Conservation (phyloP, 441 rosid species). For the Erodium trifolium region DNA sequence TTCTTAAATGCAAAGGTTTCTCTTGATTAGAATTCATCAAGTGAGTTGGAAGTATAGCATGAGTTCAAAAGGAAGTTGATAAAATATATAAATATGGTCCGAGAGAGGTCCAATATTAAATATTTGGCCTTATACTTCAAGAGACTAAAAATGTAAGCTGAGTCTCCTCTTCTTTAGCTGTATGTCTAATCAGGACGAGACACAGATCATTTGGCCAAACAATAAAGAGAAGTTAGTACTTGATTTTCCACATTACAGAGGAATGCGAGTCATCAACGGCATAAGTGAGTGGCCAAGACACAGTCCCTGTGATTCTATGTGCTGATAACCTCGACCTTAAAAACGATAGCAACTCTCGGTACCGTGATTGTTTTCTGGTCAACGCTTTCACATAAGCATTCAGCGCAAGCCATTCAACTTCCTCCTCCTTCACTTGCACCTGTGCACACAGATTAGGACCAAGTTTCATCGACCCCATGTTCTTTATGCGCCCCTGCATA, state of each 20-base stretch:
- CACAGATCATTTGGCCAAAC: no score
- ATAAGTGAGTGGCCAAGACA: conserved; percentile 35
- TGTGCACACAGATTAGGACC: conserved; percentile 28
- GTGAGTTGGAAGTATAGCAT: no score
- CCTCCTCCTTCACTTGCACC: conserved; percentile 39
- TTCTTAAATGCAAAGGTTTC: no score
- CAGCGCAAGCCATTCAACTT: conserved; percentile 81
- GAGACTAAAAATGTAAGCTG: no score
- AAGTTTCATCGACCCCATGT: conserved; percentile 27
- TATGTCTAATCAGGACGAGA: no score
- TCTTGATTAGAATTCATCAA: no score
- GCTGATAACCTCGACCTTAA: conserved; percentile 33
- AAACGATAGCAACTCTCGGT: conserved; percentile 35
- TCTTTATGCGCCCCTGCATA: conserved; percentile 43
- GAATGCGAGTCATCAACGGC: conserved; percentile 59
- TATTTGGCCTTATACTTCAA: no score
- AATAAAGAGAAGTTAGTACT: conserved; percentile 30
- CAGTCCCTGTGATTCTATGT: conserved; percentile 24
- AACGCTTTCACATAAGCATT: conserved; percentile 54
- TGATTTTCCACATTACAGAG: conserved; percentile 56
- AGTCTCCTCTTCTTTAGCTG: no score
- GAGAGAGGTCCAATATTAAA: no score
- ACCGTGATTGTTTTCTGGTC: conserved; percentile 55
- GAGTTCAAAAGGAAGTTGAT: no score
- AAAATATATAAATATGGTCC: no score